These are phyloP conservation scores for Vanderwaltozyma polyspora DNA, from an alignment of 805 yeast species.

Conservation along the genomic window DNA sequence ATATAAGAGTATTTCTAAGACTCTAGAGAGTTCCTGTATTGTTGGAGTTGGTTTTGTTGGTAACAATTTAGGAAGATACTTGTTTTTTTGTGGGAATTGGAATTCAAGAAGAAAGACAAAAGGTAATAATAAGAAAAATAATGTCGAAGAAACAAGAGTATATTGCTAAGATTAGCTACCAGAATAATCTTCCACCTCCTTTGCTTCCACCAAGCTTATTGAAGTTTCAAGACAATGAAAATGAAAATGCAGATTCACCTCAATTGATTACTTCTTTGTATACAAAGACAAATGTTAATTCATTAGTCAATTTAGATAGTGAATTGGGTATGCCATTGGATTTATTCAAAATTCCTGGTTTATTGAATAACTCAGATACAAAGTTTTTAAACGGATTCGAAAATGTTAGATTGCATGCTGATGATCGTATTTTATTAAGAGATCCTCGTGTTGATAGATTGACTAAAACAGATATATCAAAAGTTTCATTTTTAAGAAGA, in stretches of 20 bases:
- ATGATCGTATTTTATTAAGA: conserved; percentile 62
- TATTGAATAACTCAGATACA: conserved; percentile 51
- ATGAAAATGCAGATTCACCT: conserved; percentile 39
- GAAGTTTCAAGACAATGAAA: conserved; percentile 33
- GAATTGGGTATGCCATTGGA: conserved; percentile 72
- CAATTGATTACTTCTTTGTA: conserved; percentile 58
- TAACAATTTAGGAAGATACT: too few species aligned
- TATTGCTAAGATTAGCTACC: conserved; percentile 72
- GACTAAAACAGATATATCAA: conserved; percentile 29
- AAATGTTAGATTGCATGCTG: conserved; percentile 52
- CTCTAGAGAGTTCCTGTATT: too few species aligned
- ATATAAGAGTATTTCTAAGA: too few species aligned
- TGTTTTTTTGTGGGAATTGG: too few species aligned
- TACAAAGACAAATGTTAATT: conserved; percentile 60
- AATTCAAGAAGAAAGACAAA: too few species aligned
- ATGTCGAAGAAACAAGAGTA: conserved; percentile 57
- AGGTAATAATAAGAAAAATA: too few species aligned
- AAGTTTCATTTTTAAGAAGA: conserved; percentile 75
- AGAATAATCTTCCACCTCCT: conserved; percentile 86
- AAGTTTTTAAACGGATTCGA: conserved; percentile 31
- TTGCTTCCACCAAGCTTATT: conserved; percentile 81
- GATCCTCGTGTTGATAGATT: conserved; percentile 51
- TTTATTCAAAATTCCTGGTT: conserved; percentile 51
- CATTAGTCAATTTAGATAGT: conserved; percentile 47
- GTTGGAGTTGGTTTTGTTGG: too few species aligned